Percentiles rank a stretch among this genome's conserved stretches.
phyloP scores from a whole-genome alignment of 768 basidiomycete genomes.

The Nidularia pulvinata region DNA sequence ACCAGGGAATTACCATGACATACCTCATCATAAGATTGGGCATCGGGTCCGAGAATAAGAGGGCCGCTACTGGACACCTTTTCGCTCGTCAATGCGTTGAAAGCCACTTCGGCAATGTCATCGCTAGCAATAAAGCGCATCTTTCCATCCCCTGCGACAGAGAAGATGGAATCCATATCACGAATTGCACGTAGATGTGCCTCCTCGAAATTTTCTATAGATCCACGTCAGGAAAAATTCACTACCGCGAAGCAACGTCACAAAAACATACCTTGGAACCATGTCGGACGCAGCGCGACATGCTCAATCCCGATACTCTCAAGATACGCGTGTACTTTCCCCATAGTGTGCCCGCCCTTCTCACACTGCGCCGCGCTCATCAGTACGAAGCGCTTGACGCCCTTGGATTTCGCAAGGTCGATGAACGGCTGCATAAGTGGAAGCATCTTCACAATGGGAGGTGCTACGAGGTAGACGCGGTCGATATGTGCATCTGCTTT shows the following conservation, averaged over 20 bases:
- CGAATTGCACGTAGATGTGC: constrained; percentile 15
- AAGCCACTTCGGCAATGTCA: constrained; percentile 28
- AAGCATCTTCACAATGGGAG: constrained; percentile 4
- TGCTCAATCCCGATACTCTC: constrained; percentile 26
- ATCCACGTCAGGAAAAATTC: background rate
- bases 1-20: background rate
- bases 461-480: constrained; percentile 27
- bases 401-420: constrained; percentile 23
- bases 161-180: constrained; percentile 17
- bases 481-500: constrained; percentile 17
- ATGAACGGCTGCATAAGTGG: constrained; percentile 18
- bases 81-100: constrained; percentile 20
- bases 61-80: constrained; percentile 18
- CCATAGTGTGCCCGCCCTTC: constrained; percentile 17
- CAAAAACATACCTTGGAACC: constrained; percentile 28
- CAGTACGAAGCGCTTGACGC: constrained; percentile 30
- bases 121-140: constrained; percentile 25
- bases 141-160: constrained; percentile 21
- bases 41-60: constrained; percentile 27
- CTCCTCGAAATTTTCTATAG: constrained; percentile 25
- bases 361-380: constrained; percentile 20
- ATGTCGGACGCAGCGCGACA: constrained; percentile 29
- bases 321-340: constrained; percentile 32
- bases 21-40: constrained; percentile 26
- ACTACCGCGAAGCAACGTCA: background rate